Conservation (phyloP, 768 basidiomycete species). For the Mycena rebaudengoi region DNA sequence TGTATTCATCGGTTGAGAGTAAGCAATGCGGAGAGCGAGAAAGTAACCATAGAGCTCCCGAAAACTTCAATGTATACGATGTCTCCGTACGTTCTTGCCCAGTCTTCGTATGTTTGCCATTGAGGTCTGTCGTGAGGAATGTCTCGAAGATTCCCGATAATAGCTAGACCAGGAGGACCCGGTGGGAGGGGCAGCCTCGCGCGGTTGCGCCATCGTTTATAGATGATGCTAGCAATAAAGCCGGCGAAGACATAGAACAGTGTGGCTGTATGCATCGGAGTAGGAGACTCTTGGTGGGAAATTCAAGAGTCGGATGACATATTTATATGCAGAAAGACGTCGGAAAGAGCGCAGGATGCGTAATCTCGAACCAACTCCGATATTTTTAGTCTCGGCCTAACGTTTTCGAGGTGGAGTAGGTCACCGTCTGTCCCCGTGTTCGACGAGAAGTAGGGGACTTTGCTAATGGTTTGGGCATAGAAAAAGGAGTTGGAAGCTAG, state of each 20-base stretch:
- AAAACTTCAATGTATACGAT: conserved; percentile 2
- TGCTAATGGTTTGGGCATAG: too few species aligned
- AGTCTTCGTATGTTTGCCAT: conserved; percentile 42
- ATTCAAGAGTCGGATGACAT: not conserved
- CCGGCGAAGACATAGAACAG: not conserved
- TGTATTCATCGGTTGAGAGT: conserved; percentile 37
- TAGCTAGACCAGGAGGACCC: conserved; percentile 42
- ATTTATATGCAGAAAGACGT: too few species aligned
- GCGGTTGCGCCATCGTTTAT: conserved; percentile 1
- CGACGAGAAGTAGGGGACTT: too few species aligned
- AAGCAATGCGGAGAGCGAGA: conserved; percentile 26
- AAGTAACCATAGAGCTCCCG: conserved; percentile 41
- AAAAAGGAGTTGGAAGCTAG: too few species aligned
- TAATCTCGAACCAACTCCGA: too few species aligned
- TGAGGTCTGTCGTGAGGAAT: conserved; percentile 35
- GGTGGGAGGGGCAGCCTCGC: conserved; percentile 42
- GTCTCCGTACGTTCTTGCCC: conserved; percentile 38
- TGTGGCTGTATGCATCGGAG: not conserved
- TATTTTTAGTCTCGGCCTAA: too few species aligned
- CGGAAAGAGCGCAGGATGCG: too few species aligned
- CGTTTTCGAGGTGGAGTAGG: too few species aligned
- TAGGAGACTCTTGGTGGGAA: not conserved
- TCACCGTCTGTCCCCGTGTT: too few species aligned
- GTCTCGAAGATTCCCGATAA: conserved; percentile 44
- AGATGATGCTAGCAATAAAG: not conserved